Percentiles rank a stretch among this genome's conserved stretches.
phyloP scores from a whole-genome alignment of 352 stramenopile genomes.

The Peronospora destructor region DNA sequence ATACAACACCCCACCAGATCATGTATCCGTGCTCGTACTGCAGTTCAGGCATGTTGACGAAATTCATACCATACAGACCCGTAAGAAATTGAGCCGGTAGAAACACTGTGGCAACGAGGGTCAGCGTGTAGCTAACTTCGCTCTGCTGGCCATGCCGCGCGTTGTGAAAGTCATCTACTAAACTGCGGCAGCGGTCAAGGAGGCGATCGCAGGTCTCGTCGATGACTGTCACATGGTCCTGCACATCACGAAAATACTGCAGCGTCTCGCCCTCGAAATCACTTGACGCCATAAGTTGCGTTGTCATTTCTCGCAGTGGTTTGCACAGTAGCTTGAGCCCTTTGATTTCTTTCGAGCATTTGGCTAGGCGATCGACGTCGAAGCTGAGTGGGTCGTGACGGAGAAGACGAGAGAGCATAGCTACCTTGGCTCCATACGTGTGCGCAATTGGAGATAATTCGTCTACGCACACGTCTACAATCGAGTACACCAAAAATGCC shows the following conservation, averaged over 20 bases:
- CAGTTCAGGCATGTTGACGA: conserved; percentile 81
- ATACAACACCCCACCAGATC: conserved; percentile 65
- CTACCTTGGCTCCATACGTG: conserved; percentile 63
- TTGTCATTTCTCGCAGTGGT: conserved; percentile 61
- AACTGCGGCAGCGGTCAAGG: conserved; percentile 53
- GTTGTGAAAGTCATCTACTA: conserved; percentile 68
- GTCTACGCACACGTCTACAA: conserved; percentile 79
- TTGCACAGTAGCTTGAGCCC: conserved; percentile 69
- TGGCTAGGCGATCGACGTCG: conserved; percentile 46
- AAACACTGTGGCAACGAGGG: conserved; percentile 76
- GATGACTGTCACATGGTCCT: conserved; percentile 78
- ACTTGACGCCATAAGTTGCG: conserved; percentile 60
- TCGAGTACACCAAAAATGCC: conserved; percentile 67
- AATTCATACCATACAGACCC: conserved; percentile 88
- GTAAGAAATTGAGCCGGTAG: conserved; percentile 83
- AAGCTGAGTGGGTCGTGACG: conserved; percentile 52
- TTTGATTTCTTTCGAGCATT: conserved; percentile 65
- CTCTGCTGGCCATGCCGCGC: conserved; percentile 54
- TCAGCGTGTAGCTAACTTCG: conserved; percentile 76
- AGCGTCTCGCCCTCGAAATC: conserved; percentile 66
- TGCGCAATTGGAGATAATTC: conserved; percentile 72
- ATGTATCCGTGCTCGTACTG: conserved; percentile 68
- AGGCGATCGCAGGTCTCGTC: conserved; percentile 78
- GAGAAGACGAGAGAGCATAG: conserved; percentile 62
- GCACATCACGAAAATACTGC: conserved; percentile 79